Evolutionary conservation across 2,329 filamentous ascomycete genomes (phyloP), one percentile per base, ranked within the genome.

Genomic region (Helotiales sp.): DNA sequence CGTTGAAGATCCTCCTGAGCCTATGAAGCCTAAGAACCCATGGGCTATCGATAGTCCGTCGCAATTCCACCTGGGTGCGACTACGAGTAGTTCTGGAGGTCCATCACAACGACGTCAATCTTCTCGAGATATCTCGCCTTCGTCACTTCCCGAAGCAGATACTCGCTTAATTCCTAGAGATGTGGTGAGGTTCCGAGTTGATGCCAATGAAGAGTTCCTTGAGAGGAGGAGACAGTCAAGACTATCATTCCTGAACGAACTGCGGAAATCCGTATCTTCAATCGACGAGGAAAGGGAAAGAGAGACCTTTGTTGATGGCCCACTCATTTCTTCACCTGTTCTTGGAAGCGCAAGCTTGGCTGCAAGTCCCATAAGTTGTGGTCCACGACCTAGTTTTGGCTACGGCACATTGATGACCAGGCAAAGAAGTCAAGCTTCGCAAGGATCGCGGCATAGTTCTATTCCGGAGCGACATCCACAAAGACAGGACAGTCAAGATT

Each of bases 131-230:
- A 43, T 70, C 26, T 73, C 73, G 28, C 72, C 73, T 28, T 55
- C 62, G 50, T 63, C 64, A 45, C 57, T 64, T 13, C 49, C 63
- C 40, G 62, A 66, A 5, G 34, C 43, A 10, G 52, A 45, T 11
- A 58, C 57, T 47, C 64, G 43, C 28, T 54, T 74, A 11, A 76
- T 77, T 34, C 66, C 71, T 11, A 72, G 68, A 55, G 73, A 76
- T 50, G 49, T 72, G 5, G 71, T 76, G 3, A 63, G 66, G 49
- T 67, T 49, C 34, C 68, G 72, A 24, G 49, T 76, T 3, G 68
- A 50, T 24, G 70, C 70, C 17, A 76, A 77, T 66, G 74, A 76
- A 15, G 71, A 75, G 37, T 76, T 73, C 20, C 45, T 76, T 6
- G 74, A 73, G 47, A 69, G 72, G 49, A 63, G 74, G 43, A 67